These are phyloP conservation scores for Trichothecium roseum DNA, from an alignment of 2,329 filamentous ascomycete species.

Conservation along the genomic window DNA sequence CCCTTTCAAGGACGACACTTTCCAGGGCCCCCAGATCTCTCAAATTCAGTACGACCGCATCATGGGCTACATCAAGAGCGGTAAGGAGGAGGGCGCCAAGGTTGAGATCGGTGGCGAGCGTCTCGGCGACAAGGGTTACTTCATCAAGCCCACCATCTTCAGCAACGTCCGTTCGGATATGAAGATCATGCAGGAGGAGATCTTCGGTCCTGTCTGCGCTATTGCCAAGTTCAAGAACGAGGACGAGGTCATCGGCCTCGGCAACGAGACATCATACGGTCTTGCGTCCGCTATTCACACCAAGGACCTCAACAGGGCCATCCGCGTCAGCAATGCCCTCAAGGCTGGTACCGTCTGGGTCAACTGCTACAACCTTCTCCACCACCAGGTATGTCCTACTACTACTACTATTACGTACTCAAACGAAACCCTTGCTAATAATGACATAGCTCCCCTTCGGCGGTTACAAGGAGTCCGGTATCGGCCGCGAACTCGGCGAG, in stretches of 20 bases:
- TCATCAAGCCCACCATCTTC: conserved; percentile 83
- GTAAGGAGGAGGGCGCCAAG: conserved; percentile 41
- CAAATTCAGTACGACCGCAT: conserved; percentile 75
- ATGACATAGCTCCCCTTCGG: conserved; percentile 48
- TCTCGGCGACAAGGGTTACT: conserved; percentile 67
- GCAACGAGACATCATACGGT: conserved; percentile 66
- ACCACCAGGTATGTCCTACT: neutral
- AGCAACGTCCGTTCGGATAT: conserved; percentile 65
- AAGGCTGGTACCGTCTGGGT: conserved; percentile 54
- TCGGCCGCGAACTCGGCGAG: conserved; percentile 67
- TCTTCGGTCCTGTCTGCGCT: conserved; percentile 75
- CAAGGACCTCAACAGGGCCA: conserved; percentile 65
- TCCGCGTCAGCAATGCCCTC: conserved; percentile 63
- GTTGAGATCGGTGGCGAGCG: conserved; percentile 38
- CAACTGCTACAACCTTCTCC: conserved; percentile 23
- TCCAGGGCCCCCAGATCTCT: conserved; percentile 76
- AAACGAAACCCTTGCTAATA: neutral
- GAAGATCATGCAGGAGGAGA: conserved; percentile 82
- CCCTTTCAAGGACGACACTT: conserved; percentile 63
- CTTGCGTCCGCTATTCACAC: conserved; percentile 74
- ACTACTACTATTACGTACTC: no score
- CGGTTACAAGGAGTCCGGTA: conserved; percentile 69
- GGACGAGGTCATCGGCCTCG: conserved; percentile 62
- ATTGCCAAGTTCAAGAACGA: conserved; percentile 74
- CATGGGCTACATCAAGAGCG: conserved; percentile 64